Percentiles rank a stretch among this genome's conserved stretches.
Evolutionary conservation across 2,329 filamentous ascomycete species (phyloP).

Genomic region (Neonectria hederae): DNA sequence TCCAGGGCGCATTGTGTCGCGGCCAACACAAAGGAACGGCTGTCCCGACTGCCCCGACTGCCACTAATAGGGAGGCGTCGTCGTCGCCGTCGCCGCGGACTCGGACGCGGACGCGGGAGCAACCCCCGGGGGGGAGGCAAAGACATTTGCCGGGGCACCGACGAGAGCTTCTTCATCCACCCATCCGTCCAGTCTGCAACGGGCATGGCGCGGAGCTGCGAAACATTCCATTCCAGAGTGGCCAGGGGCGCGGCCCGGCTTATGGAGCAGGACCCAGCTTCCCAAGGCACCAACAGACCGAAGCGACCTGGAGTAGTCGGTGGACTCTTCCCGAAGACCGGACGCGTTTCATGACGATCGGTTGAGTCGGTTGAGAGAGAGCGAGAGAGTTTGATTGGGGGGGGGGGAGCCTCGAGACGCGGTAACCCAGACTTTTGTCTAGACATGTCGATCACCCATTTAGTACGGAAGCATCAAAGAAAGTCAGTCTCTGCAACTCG

Average conservation of each 20-base stretch:
- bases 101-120: constrained; percentile 1
- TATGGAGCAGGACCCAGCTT: not conserved
- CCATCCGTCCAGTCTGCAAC: constrained; percentile 7
- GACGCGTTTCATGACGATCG: not conserved
- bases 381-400: no score
- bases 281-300: not conserved
- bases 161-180: not conserved
- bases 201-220: constrained; percentile 9
- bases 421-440: not conserved
- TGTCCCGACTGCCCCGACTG: not conserved
- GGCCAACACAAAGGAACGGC: constrained; percentile 9
- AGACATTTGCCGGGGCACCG: no score
- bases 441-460: not conserved
- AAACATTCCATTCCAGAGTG: constrained; percentile 14
- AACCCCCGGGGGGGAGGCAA: not conserved
- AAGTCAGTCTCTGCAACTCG: not conserved
- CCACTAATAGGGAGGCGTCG: not conserved
- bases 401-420: constrained; percentile 10
- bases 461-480: no score
- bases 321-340: not conserved
- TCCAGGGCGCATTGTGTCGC: not conserved
- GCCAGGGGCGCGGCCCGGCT: constrained; percentile 11
- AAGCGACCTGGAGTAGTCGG: not conserved
- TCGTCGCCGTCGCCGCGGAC: not conserved
- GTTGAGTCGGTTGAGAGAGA: not conserved